Evolutionary conservation across 352 stramenopile species (phyloP).

Genomic region (Globisporangium recalcitrans): DNA sequence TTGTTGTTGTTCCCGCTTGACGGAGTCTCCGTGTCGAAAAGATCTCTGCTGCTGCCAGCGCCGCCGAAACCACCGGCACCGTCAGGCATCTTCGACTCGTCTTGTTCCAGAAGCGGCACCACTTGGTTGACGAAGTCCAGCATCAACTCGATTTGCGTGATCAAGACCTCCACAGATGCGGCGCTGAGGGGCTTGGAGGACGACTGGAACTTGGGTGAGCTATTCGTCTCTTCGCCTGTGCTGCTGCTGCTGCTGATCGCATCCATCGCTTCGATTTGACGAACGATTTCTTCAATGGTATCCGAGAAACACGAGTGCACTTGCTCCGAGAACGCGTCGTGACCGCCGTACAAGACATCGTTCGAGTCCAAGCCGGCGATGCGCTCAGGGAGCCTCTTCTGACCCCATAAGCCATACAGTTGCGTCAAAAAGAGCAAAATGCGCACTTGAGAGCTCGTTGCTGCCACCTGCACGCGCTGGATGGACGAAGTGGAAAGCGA

Average conservation of each 20-base stretch:
- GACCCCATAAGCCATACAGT: conserved; percentile 59
- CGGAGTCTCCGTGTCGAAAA: conserved; percentile 9
- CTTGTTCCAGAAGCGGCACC: conserved; percentile 29
- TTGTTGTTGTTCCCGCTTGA: conserved; percentile 4
- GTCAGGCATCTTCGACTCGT: conserved; percentile 14
- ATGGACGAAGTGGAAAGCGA: conserved; percentile 1
- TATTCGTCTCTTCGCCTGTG: not conserved
- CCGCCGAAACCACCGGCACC: not conserved
- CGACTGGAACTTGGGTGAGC: not conserved
- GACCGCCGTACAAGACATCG: conserved; percentile 75
- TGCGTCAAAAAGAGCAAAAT: conserved; percentile 41
- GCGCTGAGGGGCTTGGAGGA: not conserved
- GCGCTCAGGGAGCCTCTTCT: conserved; percentile 30
- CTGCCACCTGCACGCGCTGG: conserved; percentile 9
- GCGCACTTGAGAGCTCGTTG: conserved; percentile 25
- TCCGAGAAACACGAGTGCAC: conserved; percentile 44
- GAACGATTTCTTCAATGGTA: conserved; percentile 43
- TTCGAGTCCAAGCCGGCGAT: conserved; percentile 74
- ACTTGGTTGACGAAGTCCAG: conserved; percentile 59
- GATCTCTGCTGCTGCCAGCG: conserved; percentile 1
- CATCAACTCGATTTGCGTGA: conserved; percentile 44
- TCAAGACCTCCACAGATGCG: conserved; percentile 4
- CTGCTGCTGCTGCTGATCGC: not conserved
- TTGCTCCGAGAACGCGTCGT: conserved; percentile 43
- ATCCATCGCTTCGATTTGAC: conserved; percentile 40